These are phyloP conservation scores for Kingdonia uniflora DNA, from an alignment of 164 flowering plant species.

Conservation along the genomic window DNA sequence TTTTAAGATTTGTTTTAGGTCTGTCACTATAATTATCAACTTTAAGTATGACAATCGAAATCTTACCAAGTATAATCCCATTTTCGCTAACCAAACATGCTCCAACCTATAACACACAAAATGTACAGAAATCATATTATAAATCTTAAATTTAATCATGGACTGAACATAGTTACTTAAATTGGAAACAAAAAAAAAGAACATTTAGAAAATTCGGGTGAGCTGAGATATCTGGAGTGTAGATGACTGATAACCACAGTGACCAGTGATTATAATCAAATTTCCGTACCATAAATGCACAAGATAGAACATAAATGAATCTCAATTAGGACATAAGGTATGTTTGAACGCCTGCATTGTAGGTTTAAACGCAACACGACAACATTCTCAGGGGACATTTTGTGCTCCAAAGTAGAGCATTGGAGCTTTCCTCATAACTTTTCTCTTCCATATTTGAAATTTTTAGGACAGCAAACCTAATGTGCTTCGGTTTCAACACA, in stretches of 20 bases:
- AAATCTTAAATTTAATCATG: neutral
- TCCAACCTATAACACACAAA: conserved; percentile 56
- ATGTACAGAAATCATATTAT: neutral
- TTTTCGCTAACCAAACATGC: conserved; percentile 86
- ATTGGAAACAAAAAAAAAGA: neutral
- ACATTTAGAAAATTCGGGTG: neutral
- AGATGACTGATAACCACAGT: neutral
- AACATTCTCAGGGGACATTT: no score
- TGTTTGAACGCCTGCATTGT: no score
- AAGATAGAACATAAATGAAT: no score
- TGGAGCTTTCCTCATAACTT: no score
- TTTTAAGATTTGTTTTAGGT: neutral
- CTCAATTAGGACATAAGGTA: no score
- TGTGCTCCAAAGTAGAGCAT: no score
- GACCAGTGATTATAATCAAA: no score
- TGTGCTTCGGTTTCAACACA: no score
- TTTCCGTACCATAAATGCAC: no score
- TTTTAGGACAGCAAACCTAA: no score
- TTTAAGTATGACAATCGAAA: neutral
- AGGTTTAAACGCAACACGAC: no score
- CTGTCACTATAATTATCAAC: neutral
- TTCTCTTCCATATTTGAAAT: no score
- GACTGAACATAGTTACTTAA: neutral
- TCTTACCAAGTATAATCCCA: conserved; percentile 78
- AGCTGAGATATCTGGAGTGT: neutral